These are phyloP conservation scores for Agaricales sp. DNA, from an alignment of 1,284 basidiomycete species.

Conservation along the genomic window DNA sequence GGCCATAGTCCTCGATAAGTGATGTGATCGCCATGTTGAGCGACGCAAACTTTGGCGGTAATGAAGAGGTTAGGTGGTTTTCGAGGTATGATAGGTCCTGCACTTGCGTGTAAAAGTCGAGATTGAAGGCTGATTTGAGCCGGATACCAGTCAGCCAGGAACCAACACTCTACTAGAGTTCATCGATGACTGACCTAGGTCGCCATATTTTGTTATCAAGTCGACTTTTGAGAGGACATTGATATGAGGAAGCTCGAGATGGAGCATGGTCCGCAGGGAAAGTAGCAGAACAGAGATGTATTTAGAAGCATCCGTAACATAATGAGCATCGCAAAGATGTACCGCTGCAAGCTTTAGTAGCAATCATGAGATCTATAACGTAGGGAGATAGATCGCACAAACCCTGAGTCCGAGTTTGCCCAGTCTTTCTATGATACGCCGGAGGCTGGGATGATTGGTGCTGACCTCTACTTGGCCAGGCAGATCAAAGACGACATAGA, in stretches of 20 bases:
- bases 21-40: slow-evolving; percentile 89
- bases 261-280: slow-evolving; percentile 94
- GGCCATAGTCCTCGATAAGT: slow-evolving; percentile 87
- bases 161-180: slow-evolving; percentile 7
- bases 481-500: slow-evolving; percentile 91
- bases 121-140: slow-evolving; percentile 52
- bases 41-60: slow-evolving; percentile 57
- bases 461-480: slow-evolving; percentile 97
- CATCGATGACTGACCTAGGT: slow-evolving; percentile 53
- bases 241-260: slow-evolving; percentile 93
- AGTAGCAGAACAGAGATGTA: slow-evolving; percentile 91
- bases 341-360: slow-evolving; percentile 76
- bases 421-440: slow-evolving; percentile 65
- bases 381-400: slow-evolving; percentile 22
- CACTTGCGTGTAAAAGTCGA: slow-evolving; percentile 97
- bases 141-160: slow-evolving; percentile 7
- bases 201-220: slow-evolving; percentile 77
- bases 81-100: slow-evolving; percentile 91
- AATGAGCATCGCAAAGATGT: slow-evolving; percentile 93
- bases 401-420: slow-evolving; percentile 80
- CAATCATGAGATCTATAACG: slow-evolving; percentile 14
- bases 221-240: slow-evolving; percentile 98
- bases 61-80: slow-evolving; percentile 57
- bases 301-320: slow-evolving; percentile 93
- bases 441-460: slow-evolving; percentile 90